Percentiles rank a stretch among this genome's conserved stretches.
These are phyloP conservation scores for Coniferiporia sulphurascens DNA, from an alignment of 1,284 basidiomycete genomes.

Conservation along the genomic window DNA sequence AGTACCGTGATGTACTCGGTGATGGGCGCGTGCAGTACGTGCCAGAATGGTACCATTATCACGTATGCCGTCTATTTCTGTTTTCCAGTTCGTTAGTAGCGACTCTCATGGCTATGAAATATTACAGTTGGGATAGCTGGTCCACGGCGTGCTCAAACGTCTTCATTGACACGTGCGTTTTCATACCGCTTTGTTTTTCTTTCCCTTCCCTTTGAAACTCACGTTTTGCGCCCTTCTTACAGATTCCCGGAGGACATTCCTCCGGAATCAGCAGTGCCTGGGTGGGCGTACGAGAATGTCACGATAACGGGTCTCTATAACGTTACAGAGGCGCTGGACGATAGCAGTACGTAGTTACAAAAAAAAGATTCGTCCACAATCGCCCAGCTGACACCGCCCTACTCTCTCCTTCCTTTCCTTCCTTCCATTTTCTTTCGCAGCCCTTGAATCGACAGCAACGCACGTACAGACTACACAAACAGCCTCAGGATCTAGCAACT, in stretches of 20 bases:
- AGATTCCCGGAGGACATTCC: slow-evolving; percentile 13
- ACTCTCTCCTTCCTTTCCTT: not conserved
- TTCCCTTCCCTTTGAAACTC: no score
- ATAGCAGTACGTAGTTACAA: not conserved
- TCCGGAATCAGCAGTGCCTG: slow-evolving; percentile 8
- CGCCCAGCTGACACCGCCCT: no score
- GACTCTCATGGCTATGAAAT: no score
- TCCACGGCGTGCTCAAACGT: not conserved
- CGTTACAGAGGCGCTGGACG: not conserved
- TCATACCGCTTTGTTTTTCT: not conserved
- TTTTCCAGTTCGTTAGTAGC: no score
- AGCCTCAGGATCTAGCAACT: not conserved
- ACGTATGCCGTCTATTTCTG: not conserved
- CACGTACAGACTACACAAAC: slow-evolving; percentile 9
- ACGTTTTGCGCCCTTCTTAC: not conserved
- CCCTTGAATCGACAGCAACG: slow-evolving; percentile 16
- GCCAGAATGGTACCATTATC: slow-evolving; percentile 12
- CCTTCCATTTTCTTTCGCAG: not conserved
- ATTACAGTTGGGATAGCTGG: slow-evolving; percentile 1
- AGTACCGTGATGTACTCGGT: slow-evolving; percentile 17
- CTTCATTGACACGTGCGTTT: not conserved
- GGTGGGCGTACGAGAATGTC: slow-evolving; percentile 17
- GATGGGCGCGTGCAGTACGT: slow-evolving; percentile 16
- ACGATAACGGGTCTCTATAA: not conserved
- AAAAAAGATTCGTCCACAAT: no score